A percentile compares a stretch with the other conserved stretches of the same genome.
Conservation (phyloP, 1,139 yeast species). For the Nakaseomyces delphensis region DNA sequence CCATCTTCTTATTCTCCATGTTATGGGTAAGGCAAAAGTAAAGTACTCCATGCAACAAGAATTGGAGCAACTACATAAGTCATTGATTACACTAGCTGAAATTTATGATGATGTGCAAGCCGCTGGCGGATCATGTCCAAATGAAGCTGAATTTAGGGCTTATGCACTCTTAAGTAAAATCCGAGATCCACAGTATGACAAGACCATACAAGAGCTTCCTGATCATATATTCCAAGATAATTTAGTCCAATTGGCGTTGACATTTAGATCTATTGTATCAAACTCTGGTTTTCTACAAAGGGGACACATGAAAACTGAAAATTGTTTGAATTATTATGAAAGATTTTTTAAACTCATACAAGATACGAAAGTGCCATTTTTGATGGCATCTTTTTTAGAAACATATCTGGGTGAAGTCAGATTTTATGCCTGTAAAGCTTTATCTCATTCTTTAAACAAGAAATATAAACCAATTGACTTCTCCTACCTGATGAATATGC, state of each 20-base stretch:
- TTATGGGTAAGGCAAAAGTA: constrained; percentile 69
- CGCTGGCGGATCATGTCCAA: constrained; percentile 60
- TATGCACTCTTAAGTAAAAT: constrained; percentile 74
- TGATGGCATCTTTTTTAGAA: constrained; percentile 70
- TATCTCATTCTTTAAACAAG: constrained; percentile 62
- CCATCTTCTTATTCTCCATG: constrained; percentile 72
- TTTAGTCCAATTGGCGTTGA: constrained; percentile 62
- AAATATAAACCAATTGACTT: constrained; percentile 60
- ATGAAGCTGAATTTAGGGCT: constrained; percentile 90
- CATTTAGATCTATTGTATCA: constrained; percentile 54
- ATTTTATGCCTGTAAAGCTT: constrained; percentile 60
- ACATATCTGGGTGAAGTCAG: constrained; percentile 74
- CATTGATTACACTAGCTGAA: constrained; percentile 81
- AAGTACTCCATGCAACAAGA: constrained; percentile 94
- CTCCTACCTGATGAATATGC: constrained; percentile 38
- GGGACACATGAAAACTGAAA: constrained; percentile 48
- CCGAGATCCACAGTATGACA: constrained; percentile 76
- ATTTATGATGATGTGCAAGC: constrained; percentile 75
- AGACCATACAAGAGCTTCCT: constrained; percentile 68
- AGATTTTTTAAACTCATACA: constrained; percentile 55
- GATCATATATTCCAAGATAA: constrained; percentile 43
- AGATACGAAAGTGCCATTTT: constrained; percentile 50
- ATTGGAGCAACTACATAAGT: constrained; percentile 85
- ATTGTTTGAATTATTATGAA: constrained; percentile 53
- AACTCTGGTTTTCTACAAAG: constrained; percentile 57